A percentile compares a stretch with the other conserved stretches of the same genome.
Evolutionary conservation across 441 rosid genomes (phyloP).

Genomic region (Lepidium campestre): DNA sequence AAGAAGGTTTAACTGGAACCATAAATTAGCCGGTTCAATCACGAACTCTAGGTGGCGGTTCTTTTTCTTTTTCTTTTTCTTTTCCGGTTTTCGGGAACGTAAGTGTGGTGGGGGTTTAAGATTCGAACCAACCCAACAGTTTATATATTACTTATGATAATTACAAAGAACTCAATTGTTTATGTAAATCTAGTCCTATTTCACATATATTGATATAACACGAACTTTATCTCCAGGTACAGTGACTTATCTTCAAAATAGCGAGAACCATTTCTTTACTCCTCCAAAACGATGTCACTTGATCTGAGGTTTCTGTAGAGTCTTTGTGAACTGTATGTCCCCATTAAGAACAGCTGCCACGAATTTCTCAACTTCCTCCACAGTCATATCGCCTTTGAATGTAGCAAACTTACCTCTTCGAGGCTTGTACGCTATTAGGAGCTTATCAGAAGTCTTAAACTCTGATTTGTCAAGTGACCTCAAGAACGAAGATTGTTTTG

Average conservation of each 20-base stretch:
- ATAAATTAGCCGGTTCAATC: neutral
- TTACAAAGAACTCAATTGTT: constrained; percentile 10
- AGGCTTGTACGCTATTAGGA: constrained; percentile 76
- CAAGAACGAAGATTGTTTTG: constrained; percentile 55
- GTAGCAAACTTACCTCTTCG: constrained; percentile 57
- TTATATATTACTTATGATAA: neutral
- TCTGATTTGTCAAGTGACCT: constrained; percentile 58
- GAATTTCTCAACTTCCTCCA: constrained; percentile 67
- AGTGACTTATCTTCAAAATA: neutral
- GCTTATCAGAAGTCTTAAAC: constrained; percentile 44
- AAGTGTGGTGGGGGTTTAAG: neutral
- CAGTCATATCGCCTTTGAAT: constrained; percentile 32
- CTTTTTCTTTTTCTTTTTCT: neutral
- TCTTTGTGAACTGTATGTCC: constrained; percentile 51
- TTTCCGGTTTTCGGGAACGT: neutral
- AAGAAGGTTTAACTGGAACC: neutral
- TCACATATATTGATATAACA: neutral
- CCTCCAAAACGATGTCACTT: constrained; percentile 30
- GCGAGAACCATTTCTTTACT: neutral
- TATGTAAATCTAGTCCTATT: neutral
- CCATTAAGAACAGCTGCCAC: constrained; percentile 67
- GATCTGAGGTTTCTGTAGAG: constrained; percentile 53
- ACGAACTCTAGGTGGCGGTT: neutral
- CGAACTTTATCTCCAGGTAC: neutral
- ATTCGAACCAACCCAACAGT: neutral